Conservation (phyloP, 1,139 yeast species). For the Pichia sp. region DNA sequence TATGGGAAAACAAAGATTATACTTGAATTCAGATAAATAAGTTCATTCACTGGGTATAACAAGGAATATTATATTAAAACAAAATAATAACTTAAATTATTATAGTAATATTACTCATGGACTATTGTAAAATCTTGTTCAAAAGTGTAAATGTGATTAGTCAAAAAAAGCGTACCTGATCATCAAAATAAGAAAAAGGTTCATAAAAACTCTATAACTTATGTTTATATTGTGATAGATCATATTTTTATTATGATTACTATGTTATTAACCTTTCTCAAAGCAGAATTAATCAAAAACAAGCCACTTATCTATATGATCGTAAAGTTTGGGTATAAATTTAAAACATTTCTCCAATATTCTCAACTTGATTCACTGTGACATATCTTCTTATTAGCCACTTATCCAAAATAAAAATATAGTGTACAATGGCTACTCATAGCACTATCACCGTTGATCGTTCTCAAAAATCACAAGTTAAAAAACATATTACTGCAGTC, state of each 20-base stretch:
- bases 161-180: neutral
- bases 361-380: neutral
- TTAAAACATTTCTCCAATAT: neutral
- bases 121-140: neutral
- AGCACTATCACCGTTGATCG: conserved; percentile 10
- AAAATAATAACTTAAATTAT: neutral
- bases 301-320: neutral
- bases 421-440: neutral
- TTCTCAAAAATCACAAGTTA: conserved; percentile 10
- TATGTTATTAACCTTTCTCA: neutral
- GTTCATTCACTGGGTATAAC: too few relatives aligned
- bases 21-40: too few relatives aligned
- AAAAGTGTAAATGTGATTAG: neutral
- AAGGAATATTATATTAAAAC: neutral
- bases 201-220: neutral
- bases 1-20: neutral
- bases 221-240: neutral
- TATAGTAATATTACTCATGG: neutral
- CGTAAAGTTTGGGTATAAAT: neutral
- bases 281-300: neutral
- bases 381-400: too few relatives aligned
- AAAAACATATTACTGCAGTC: conserved; percentile 14
- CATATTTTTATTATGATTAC: neutral
- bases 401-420: neutral
- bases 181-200: neutral